Percentiles rank a stretch among this genome's conserved stretches.
These are phyloP conservation scores for Fraxinus americana DNA, from an alignment of 257 asterid genomes.

Conservation along the genomic window DNA sequence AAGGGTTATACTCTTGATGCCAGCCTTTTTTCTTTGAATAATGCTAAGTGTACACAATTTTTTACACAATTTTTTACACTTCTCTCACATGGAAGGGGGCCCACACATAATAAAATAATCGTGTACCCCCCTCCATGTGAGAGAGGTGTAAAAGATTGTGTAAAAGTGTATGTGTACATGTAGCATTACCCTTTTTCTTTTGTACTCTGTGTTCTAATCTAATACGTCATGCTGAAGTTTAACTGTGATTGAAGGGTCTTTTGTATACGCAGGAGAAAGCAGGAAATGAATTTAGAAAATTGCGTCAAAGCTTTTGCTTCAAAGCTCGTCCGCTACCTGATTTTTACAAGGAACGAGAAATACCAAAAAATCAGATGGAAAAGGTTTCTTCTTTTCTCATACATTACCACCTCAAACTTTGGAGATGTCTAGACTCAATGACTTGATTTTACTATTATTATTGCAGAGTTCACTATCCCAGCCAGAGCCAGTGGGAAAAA, in stretches of 20 bases:
- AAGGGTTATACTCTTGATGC: conserved; percentile 50
- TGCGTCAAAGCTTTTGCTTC: conserved; percentile 75
- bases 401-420: background rate
- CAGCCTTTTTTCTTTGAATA: background rate
- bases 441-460: background rate
- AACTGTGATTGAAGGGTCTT: conserved; percentile 5
- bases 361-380: conserved; percentile 35
- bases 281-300: conserved; percentile 62
- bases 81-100: no score
- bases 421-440: background rate
- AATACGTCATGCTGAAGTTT: no score
- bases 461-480: conserved; percentile 42
- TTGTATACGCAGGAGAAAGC: conserved; percentile 71
- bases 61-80: no score
- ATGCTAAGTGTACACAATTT: no score
- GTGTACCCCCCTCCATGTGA: no score
- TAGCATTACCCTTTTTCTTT: no score
- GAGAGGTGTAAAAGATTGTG: no score
- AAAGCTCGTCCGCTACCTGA: conserved; percentile 78
- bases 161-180: no score
- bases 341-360: conserved; percentile 65
- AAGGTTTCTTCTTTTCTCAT: conserved; percentile 31
- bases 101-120: no score
- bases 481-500: conserved; percentile 35
- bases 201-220: no score